phyloP scores from a whole-genome alignment of 78 protist species.

The Polysphondylium violaceum region DNA sequence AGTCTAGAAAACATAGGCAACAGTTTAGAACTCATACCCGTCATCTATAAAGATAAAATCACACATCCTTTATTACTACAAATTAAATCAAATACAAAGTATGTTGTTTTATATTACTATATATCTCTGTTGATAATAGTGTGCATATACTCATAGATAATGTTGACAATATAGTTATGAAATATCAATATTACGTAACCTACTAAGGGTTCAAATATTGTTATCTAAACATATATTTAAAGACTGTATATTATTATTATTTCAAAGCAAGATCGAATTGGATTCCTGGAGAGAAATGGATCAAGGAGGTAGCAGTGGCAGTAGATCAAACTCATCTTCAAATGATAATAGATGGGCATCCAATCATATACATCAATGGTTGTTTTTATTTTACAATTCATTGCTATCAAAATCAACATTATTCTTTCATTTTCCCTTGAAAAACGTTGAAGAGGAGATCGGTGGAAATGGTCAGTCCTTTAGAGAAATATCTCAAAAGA shows the following conservation, averaged over 20 bases:
- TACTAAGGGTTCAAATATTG: conserved; percentile 30
- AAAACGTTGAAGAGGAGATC: conserved; percentile 65
- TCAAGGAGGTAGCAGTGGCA: neutral
- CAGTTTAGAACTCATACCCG: conserved; percentile 34
- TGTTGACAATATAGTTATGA: conserved; percentile 38
- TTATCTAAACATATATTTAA: conserved; percentile 53
- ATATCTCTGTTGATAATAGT: neutral
- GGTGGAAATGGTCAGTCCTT: conserved; percentile 36
- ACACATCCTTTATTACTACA: conserved; percentile 69
- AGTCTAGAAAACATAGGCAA: conserved; percentile 18
- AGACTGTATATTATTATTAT: conserved; percentile 52
- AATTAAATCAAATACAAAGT: conserved; percentile 67
- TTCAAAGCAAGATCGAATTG: conserved; percentile 37
- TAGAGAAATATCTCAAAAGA: conserved; percentile 19
- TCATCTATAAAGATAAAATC: conserved; percentile 58
- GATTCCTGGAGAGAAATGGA: conserved; percentile 64
- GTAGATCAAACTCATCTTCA: neutral
- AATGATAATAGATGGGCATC: conserved; percentile 39
- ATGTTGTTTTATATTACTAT: neutral
- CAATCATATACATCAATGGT: conserved; percentile 67
- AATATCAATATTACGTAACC: conserved; percentile 48
- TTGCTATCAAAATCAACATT: conserved; percentile 33
- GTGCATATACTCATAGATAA: neutral
- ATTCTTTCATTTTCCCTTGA: conserved; percentile 51
- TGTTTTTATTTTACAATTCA: conserved; percentile 28